A percentile compares a stretch with the other conserved stretches of the same genome.
Conservation (phyloP, 2,329 filamentous ascomycete species). For the Neofusicoccum cordaticola region DNA sequence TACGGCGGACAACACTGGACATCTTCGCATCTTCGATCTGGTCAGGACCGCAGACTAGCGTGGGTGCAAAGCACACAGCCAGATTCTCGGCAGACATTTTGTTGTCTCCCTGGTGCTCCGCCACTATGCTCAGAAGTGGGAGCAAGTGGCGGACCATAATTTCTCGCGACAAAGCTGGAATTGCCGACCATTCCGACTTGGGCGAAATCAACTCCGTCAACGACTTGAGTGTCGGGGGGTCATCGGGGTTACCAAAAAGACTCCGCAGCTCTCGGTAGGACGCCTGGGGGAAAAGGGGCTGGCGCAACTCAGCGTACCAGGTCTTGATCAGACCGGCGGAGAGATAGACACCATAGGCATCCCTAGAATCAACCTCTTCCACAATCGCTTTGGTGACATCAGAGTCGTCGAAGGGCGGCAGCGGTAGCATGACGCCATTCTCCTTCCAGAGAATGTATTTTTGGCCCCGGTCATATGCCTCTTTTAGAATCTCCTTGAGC, state of each 20-base stretch:
- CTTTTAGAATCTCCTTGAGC: constrained; percentile 49
- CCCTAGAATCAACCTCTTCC: constrained; percentile 45
- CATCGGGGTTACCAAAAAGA: constrained; percentile 40
- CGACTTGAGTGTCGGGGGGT: constrained; percentile 40
- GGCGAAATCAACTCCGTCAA: constrained; percentile 47
- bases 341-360: constrained; percentile 54
- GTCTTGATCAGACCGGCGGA: constrained; percentile 54
- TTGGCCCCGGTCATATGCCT: constrained; percentile 56
- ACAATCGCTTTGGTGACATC: constrained; percentile 42
- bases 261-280: constrained; percentile 48
- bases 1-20: constrained; percentile 49
- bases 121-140: constrained; percentile 49
- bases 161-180: constrained; percentile 46
- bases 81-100: constrained; percentile 56
- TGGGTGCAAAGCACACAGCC: constrained; percentile 54
- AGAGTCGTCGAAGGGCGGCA: constrained; percentile 31
- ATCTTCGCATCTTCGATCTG: constrained; percentile 56
- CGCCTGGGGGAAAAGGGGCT: constrained; percentile 51
- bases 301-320: constrained; percentile 54
- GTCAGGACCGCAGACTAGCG: constrained; percentile 52
- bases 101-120: constrained; percentile 47
- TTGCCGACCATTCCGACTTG: constrained; percentile 44
- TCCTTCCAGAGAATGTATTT: constrained; percentile 55
- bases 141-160: constrained; percentile 52
- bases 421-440: constrained; percentile 32